These are phyloP conservation scores for Nitzschia sp. DNA, from an alignment of 108 stramenopile species.

Conservation along the genomic window DNA sequence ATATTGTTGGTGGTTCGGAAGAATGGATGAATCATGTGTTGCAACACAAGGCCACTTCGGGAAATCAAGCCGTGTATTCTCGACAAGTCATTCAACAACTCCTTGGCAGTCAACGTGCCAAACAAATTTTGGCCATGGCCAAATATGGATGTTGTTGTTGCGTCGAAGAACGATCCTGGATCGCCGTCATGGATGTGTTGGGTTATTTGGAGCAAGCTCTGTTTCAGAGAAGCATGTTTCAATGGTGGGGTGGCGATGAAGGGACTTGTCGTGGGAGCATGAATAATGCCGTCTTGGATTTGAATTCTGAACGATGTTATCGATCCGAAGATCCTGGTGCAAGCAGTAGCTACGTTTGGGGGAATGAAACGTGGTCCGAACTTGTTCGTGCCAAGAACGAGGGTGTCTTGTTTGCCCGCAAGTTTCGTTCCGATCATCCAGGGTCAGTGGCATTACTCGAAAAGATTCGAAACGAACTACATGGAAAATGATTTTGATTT, in stretches of 20 bases:
- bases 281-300: constrained; percentile 40
- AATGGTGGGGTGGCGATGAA: constrained; percentile 38
- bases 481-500: not conserved
- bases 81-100: constrained; percentile 23
- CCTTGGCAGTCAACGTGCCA: constrained; percentile 19
- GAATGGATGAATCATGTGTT: constrained; percentile 18
- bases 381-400: constrained; percentile 29
- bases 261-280: constrained; percentile 31
- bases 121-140: constrained; percentile 38
- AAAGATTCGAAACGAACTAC: constrained; percentile 17
- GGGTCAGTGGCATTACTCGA: constrained; percentile 37
- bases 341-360: constrained; percentile 7
- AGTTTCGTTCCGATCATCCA: constrained; percentile 35
- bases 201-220: constrained; percentile 31
- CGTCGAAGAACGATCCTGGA: constrained; percentile 49
- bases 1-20: not conserved
- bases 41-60: constrained; percentile 40
- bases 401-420: constrained; percentile 53
- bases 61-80: constrained; percentile 43
- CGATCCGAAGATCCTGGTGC: constrained; percentile 24
- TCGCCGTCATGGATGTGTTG: constrained; percentile 40
- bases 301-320: constrained; percentile 29
- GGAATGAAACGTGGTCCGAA: constrained; percentile 22
- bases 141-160: constrained; percentile 56
- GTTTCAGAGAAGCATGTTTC: constrained; percentile 41